Evolutionary conservation across 164 flowering plant species (phyloP).

Genomic region (Dillenia suffruticosa): DNA sequence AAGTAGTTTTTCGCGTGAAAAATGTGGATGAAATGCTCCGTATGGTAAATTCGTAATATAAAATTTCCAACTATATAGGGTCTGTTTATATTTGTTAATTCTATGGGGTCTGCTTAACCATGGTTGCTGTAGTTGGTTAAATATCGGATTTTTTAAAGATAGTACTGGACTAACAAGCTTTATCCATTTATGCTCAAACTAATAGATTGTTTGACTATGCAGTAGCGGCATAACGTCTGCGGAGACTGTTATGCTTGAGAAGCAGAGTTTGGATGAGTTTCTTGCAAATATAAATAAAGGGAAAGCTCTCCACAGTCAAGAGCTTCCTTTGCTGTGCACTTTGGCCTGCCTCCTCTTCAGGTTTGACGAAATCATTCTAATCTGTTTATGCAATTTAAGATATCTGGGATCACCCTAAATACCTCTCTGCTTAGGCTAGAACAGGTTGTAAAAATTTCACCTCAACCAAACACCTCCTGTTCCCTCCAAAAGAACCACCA

Average conservation of each 20-base stretch:
- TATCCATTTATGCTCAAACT: background rate
- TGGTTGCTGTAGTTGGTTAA: background rate
- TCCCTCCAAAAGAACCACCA: no score
- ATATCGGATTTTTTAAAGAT: background rate
- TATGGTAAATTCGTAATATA: background rate
- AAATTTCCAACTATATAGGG: background rate
- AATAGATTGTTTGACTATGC: slow-evolving; percentile 18
- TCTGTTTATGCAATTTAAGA: no score
- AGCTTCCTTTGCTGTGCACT: slow-evolving; percentile 86
- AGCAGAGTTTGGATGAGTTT: slow-evolving; percentile 91
- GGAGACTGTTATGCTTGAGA: slow-evolving; percentile 95
- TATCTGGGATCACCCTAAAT: no score
- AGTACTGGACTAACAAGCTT: background rate
- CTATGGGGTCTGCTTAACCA: background rate
- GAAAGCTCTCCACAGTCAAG: slow-evolving; percentile 88
- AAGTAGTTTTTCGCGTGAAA: no score
- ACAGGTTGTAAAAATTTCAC: no score
- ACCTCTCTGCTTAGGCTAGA: no score
- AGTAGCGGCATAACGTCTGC: slow-evolving; percentile 98
- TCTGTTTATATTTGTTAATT: background rate
- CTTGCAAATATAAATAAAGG: slow-evolving; percentile 63
- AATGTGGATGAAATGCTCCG: background rate
- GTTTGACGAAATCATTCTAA: slow-evolving; percentile 21
- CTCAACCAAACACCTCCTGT: no score
- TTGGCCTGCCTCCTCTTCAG: slow-evolving; percentile 77